Percentiles rank a stretch among this genome's conserved stretches.
Evolutionary conservation across 2,329 filamentous ascomycete species (phyloP).

Genomic region (Orbilia oligospora): DNA sequence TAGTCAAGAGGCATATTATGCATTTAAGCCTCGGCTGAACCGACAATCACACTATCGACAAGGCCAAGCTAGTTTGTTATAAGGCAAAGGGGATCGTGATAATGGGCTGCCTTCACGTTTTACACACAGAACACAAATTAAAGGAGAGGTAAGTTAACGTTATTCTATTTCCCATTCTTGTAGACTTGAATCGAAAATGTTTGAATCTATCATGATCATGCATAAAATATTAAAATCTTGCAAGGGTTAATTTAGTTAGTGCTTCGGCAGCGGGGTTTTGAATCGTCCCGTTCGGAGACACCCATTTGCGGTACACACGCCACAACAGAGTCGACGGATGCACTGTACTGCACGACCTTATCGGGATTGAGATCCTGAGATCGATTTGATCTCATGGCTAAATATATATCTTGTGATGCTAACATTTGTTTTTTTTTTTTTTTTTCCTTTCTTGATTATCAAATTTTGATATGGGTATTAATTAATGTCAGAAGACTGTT

Average conservation of each 20-base stretch:
- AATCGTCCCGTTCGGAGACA: slow-evolving; percentile 16
- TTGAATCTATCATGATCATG: not conserved
- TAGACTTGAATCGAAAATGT: slow-evolving; percentile 20
- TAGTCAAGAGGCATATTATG: slow-evolving; percentile 8
- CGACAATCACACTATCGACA: slow-evolving; percentile 12
- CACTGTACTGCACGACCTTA: not conserved
- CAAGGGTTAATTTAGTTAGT: not conserved
- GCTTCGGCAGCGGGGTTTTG: slow-evolving; percentile 12
- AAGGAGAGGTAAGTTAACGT: too few species aligned
- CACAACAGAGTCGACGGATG: slow-evolving; percentile 9
- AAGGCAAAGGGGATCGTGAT: slow-evolving; percentile 13
- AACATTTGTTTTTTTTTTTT: not conserved
- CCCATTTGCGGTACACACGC: slow-evolving; percentile 6
- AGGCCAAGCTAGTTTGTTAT: too few species aligned
- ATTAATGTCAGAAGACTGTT: too few species aligned
- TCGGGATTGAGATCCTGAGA: not conserved
- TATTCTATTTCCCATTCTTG: slow-evolving; percentile 38
- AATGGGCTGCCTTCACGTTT: slow-evolving; percentile 5
- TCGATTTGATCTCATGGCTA: not conserved
- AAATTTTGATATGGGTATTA: not conserved
- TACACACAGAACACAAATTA: too few species aligned
- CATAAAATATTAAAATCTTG: not conserved
- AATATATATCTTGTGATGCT: slow-evolving; percentile 14
- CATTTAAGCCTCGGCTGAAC: slow-evolving; percentile 41
- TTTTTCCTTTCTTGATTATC: too few species aligned